Evolutionary conservation across 768 basidiomycete species (phyloP).

Genomic region (Hemileccinum impolitum): DNA sequence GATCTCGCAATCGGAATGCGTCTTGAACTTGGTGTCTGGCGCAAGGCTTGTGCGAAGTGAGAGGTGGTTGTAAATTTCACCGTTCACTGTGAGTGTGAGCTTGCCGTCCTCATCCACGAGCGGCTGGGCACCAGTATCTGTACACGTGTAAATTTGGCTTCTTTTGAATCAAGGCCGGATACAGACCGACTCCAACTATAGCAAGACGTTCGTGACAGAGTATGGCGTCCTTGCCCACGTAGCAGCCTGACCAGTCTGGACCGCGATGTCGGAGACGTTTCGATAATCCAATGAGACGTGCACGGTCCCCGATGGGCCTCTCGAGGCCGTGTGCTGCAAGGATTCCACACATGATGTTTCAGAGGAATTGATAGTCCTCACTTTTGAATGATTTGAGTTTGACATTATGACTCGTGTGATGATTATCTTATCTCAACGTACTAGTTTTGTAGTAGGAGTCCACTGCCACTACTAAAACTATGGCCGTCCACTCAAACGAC

Average conservation of each 20-base stretch:
- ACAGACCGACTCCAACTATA: conserved; percentile 94
- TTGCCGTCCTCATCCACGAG: conserved; percentile 84
- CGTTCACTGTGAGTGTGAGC: conserved; percentile 87
- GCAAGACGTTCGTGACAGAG: conserved; percentile 96
- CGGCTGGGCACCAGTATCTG: conserved; percentile 97
- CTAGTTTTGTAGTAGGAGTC: no score
- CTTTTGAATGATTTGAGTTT: no score
- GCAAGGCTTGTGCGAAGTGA: conserved; percentile 68
- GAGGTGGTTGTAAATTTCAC: conserved; percentile 98
- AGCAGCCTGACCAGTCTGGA: conserved; percentile 98
- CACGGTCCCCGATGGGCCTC: conserved; percentile 64
- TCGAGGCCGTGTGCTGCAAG: conserved; percentile 79
- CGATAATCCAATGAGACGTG: conserved; percentile 77
- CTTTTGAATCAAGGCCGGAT: background rate
- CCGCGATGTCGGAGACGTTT: conserved; percentile 92
- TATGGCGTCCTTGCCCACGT: conserved; percentile 75
- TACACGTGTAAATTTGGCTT: background rate
- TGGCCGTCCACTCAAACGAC: conserved; percentile 53
- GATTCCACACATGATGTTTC: conserved; percentile 81
- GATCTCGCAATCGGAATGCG: conserved; percentile 97
- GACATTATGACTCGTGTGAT: background rate
- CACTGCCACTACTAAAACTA: no score
- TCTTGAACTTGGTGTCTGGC: conserved; percentile 79
- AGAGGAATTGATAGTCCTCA: no score
- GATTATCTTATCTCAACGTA: no score